Percentiles rank a stretch among this genome's conserved stretches.
Evolutionary conservation across 108 stramenopile species (phyloP).

Genomic region (Fragilaria radians): DNA sequence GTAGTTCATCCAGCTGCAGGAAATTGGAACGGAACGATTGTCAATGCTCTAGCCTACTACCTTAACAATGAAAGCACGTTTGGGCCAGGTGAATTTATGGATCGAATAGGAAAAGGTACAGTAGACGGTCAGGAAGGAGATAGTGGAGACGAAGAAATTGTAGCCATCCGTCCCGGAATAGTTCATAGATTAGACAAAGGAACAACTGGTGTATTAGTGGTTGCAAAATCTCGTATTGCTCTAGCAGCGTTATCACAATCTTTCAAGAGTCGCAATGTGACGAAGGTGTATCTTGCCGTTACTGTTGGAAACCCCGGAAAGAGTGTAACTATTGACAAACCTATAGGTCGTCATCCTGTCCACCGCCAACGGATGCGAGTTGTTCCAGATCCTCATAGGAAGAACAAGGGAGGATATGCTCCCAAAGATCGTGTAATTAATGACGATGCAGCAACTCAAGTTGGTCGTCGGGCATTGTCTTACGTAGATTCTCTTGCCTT

Average conservation of each 20-base stretch:
- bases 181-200: slow-evolving; percentile 96
- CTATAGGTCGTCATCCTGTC: slow-evolving; percentile 88
- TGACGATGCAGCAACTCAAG: slow-evolving; percentile 22
- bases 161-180: slow-evolving; percentile 89
- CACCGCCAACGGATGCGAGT: slow-evolving; percentile 93
- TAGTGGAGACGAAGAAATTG: slow-evolving; percentile 46
- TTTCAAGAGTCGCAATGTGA: slow-evolving; percentile 75
- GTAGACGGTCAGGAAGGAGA: slow-evolving; percentile 32
- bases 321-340: slow-evolving; percentile 79
- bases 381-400: slow-evolving; percentile 64
- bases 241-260: slow-evolving; percentile 70
- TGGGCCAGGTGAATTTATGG: slow-evolving; percentile 62
- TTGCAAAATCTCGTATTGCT: slow-evolving; percentile 85
- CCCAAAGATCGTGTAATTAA: slow-evolving; percentile 16
- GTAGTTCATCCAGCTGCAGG: slow-evolving; percentile 98
- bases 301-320: slow-evolving; percentile 85
- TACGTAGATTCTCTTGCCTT: slow-evolving; percentile 71
- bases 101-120: slow-evolving; percentile 6
- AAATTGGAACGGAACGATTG: slow-evolving; percentile 93
- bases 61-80: slow-evolving; percentile 51
- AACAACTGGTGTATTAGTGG: slow-evolving; percentile 91
- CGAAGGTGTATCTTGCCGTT: slow-evolving; percentile 87
- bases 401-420: slow-evolving; percentile 21
- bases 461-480: slow-evolving; percentile 76
- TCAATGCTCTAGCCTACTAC: slow-evolving; percentile 93